Conservation (phyloP, 495 filamentous ascomycete species). For the Annulohypoxylon bovei region DNA sequence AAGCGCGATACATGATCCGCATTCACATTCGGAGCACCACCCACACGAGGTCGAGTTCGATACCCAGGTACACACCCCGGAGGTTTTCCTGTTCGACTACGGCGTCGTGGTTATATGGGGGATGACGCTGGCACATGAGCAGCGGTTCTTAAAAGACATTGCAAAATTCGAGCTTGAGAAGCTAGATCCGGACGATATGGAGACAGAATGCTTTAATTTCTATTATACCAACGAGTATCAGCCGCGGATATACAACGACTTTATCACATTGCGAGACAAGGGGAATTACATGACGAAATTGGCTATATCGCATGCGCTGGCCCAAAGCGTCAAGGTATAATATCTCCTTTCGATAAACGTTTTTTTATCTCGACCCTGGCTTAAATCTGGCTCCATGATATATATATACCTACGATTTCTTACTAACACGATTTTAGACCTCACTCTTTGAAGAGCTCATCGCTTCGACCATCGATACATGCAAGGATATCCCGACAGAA, state of each 20-base stretch:
- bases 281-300: conserved; percentile 98
- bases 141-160: conserved; percentile 89
- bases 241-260: conserved; percentile 98
- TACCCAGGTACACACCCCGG: conserved; percentile 84
- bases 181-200: conserved; percentile 83
- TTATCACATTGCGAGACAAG: conserved; percentile 92
- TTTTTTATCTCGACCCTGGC: not conserved
- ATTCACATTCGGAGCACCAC: conserved; percentile 22
- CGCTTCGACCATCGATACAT: conserved; percentile 89
- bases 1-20: conserved; percentile 42
- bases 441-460: conserved; percentile 96
- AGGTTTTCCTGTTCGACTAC: conserved; percentile 96
- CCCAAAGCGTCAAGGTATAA: conserved; percentile 87
- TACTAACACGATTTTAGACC: conserved; percentile 65
- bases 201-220: conserved; percentile 98
- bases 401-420: not conserved
- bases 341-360: not conserved
- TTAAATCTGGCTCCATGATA: not conserved
- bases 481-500: conserved; percentile 87
- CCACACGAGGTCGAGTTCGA: conserved; percentile 65
- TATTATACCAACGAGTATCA: conserved; percentile 98
- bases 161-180: conserved; percentile 96
- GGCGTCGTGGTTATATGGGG: conserved; percentile 99
- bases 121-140: conserved; percentile 86
- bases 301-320: conserved; percentile 92